Evolutionary conservation across 257 asterid species (phyloP), one percentile per base, ranked within the genome.

Genomic region (Craterostigma plantagineum): DNA sequence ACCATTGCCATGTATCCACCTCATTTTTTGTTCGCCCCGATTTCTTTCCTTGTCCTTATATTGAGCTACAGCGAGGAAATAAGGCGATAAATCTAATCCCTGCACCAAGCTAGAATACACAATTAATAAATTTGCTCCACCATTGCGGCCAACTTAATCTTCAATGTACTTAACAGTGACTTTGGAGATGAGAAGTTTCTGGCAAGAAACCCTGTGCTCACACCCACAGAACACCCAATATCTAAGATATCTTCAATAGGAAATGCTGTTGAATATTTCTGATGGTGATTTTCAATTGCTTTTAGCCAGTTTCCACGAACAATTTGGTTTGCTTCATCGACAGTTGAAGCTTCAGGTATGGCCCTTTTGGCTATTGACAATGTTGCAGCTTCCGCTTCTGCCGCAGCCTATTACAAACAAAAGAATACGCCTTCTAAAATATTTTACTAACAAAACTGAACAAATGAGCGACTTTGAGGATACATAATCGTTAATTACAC

Each of bases 351-450:
- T 65, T 65, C 0, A 12, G 96, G 96, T 51, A 77, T 69, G 34
- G 92, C 60, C 41, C 94, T 68, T 52, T 78, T 71, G 54, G 66
- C 62, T 79, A 81, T 78, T 5, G 96, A 78, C 94, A 86, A 75
- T 17, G 94, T 81, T 34, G 96, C 94, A 9, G 96, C 66, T 57
- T 86, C 96, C 35, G 78, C 96, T 73, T 86, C 96, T 18, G 96
- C 96, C 52, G 96, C 96, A 53, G 96, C 96, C 94, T 86, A 51
- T 57, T n/a, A 34, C 10, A 48, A n/a, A 35, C 33, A 57, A 52
- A 49, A n/a, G n/a, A n/a, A n/a, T n/a, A n/a, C 6, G 30, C 30
- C 30, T 23, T 6, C 2, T 23, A 23, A 23, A n/a, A n/a, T n/a
- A n/a, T n/a, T n/a, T n/a, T n/a, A n/a, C n/a, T n/a, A n/a, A n/a